Conservation (phyloP, 2,329 filamentous ascomycete species). For the Colletotrichum eremochloae region DNA sequence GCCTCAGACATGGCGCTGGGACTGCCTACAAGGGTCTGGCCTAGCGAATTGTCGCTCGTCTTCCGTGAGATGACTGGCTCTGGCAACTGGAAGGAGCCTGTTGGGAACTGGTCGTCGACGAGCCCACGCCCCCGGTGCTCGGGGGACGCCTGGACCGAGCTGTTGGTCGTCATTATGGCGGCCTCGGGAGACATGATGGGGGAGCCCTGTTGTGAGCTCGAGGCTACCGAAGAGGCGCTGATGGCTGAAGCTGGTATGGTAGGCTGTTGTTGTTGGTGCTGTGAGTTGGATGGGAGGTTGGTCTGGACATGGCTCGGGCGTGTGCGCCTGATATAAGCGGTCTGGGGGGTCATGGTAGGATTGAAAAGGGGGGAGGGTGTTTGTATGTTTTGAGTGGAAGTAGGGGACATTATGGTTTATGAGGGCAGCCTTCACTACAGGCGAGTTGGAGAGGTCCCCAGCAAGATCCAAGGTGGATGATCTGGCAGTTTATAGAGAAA, state of each 20-base stretch:
- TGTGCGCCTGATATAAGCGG: constrained; percentile 55
- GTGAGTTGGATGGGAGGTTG: constrained; percentile 50
- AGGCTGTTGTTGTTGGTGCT: constrained; percentile 41
- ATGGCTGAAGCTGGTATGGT: constrained; percentile 65
- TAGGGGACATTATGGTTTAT: constrained; percentile 49
- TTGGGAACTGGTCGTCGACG: constrained; percentile 60
- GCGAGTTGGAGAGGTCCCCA: constrained; percentile 31
- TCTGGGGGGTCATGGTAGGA: constrained; percentile 59
- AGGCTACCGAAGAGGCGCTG: constrained; percentile 68
- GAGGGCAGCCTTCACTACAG: constrained; percentile 31
- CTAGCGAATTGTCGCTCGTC: constrained; percentile 73
- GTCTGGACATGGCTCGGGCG: constrained; percentile 65
- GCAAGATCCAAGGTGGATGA: constrained; percentile 38
- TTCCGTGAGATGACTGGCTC: constrained; percentile 76
- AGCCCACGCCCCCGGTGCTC: constrained; percentile 70
- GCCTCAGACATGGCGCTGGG: constrained; percentile 69
- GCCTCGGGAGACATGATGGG: constrained; percentile 70
- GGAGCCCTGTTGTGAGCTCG: constrained; percentile 68
- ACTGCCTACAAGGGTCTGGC: constrained; percentile 68
- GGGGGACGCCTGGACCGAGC: constrained; percentile 76
- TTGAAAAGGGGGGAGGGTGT: constrained; percentile 50
- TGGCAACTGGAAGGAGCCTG: constrained; percentile 76
- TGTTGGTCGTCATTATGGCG: constrained; percentile 67
- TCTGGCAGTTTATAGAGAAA: constrained; percentile 42
- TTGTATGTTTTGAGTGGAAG: constrained; percentile 48